Evolutionary conservation across 257 asterid genomes (phyloP), one percentile per base, ranked within the genome.

Genomic region (Paulownia fortunei): DNA sequence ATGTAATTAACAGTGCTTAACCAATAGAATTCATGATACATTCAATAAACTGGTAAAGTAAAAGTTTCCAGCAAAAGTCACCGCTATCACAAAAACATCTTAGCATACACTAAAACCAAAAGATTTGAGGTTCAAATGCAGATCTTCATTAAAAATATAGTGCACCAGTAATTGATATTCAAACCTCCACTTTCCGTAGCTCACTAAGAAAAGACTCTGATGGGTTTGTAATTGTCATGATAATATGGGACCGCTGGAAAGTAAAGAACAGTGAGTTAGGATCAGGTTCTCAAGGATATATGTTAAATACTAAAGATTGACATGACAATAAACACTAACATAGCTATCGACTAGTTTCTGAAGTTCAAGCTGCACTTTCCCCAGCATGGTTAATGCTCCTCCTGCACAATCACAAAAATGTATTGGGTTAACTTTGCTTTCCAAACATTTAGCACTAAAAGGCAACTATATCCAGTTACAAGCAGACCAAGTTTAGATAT

Each of bases 131-230:
- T 72, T 64, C 39, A 18, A 42, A 68, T 37, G 62, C 15, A 78
- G 66, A 62, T 44, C 34, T 59, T 60, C 72, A 55, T 24, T 26
- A 3, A 44, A 41, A 30, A 55, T 13, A 68, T 27, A 76, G 65
- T 52, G 60, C 66, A 41, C 15, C 47, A 64, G 44, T 5, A 65
- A 27, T 19, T 68, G 44, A 55, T 19, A 46, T 65, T 13, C 93
- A 74, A 72, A 95, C 98, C 98, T 93, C 98, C 85, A 95, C 99
- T 91, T 93, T 95, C 58, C 97, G 92, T 36, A 95, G 97, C 91
- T 95, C 97, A 47, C 90, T 89, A 27, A 95, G 96, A 83, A 93
- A 97, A 78, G 97, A 93, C 86, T 95, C 99, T 51, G 97, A 95
- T 46, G 99, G 99, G 76, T 91, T 93, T 47, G 98, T 93, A 39